A percentile compares a stretch with the other conserved stretches of the same genome.
Conservation (phyloP, 257 asterid genomes). For the Lavandula angustifolia region DNA sequence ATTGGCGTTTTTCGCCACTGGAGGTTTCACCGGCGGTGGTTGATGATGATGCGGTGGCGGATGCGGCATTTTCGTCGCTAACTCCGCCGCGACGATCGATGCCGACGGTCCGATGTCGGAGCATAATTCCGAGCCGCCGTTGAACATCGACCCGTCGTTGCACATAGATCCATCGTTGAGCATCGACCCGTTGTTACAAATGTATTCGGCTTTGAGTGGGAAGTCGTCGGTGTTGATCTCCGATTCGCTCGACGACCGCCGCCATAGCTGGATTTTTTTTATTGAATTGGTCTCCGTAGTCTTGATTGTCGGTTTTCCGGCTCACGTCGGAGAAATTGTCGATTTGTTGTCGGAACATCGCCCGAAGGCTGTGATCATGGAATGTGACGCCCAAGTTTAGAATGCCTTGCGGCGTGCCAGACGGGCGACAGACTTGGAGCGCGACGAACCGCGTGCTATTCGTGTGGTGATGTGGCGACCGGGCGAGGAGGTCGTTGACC, state of each 20-base stretch:
- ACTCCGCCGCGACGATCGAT: conserved; percentile 78
- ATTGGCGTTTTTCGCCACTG: neutral
- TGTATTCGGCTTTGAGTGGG: conserved; percentile 40
- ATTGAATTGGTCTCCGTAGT: conserved; percentile 12
- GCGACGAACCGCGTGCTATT: conserved; percentile 49
- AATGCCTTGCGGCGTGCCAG: conserved; percentile 81
- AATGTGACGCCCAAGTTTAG: conserved; percentile 76
- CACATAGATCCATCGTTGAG: conserved; percentile 40
- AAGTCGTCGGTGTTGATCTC: conserved; percentile 43
- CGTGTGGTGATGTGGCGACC: conserved; percentile 3
- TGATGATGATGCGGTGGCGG: neutral
- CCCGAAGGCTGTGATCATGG: conserved; percentile 44
- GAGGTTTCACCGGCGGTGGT: neutral
- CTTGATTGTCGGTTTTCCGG: neutral
- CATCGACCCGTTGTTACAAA: conserved; percentile 40
- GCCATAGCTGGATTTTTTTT: conserved; percentile 52
- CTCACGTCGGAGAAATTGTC: neutral
- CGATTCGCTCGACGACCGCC: conserved; percentile 39
- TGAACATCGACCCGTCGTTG: conserved; percentile 42
- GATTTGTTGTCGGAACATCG: conserved; percentile 40
- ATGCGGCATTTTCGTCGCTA: conserved; percentile 44
- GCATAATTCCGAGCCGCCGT: conserved; percentile 61
- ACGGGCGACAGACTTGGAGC: conserved; percentile 65
- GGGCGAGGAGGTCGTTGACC: conserved; percentile 46
- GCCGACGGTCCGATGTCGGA: conserved; percentile 95